Evolutionary conservation across 148 eudicot genomes (phyloP), one percentile per base, ranked within the genome.

Genomic region (Camellia japonica): DNA sequence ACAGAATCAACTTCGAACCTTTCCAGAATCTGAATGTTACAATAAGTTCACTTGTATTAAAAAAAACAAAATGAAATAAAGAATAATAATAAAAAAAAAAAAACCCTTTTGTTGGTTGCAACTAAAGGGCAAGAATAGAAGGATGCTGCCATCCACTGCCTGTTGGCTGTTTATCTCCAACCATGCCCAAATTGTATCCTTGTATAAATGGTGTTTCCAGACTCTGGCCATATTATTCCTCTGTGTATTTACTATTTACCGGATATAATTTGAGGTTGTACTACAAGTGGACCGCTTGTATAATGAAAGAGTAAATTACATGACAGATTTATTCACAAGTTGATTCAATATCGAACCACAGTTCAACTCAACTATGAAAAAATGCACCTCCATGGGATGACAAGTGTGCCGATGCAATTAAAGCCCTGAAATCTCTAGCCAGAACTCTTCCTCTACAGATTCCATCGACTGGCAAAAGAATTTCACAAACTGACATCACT

Each of bases 111-210:
- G 20, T 10, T 63, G 73, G 49, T 30, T 65, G 30, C 72, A 52
- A 77, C 61, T 46, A 38, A 68, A 78, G 52, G 73, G n/a, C 41
- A 55, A 58, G 77, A 15, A 52, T 73, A n/a, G 19, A 49, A 63
- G 4, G 43, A 16, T 15, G 20, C 20, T 59, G 30, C 52, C 47
- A 54, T 61, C 7, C 13, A 44, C 74, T 60, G 19, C 74, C 62
- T 19, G 23, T 65, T 11, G 68, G 52, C 74, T 78, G 19, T 46
- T 78, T 66, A 5, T 59, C 18, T 71, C 44, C 71, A 46, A 8
- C 68, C 65, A 2, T 1, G 15, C 13, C 30, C 9, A 42, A 23
- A 15, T 52, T 78, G 18, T 12, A 58, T 66, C 71, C 55, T 77
- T 14, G 8, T 15, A 51, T 65, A 30, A 43, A 10, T 65, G 58